Conservation (phyloP, 371 early-diverging fungal genomes). For the Conidiobolus coronatus region DNA sequence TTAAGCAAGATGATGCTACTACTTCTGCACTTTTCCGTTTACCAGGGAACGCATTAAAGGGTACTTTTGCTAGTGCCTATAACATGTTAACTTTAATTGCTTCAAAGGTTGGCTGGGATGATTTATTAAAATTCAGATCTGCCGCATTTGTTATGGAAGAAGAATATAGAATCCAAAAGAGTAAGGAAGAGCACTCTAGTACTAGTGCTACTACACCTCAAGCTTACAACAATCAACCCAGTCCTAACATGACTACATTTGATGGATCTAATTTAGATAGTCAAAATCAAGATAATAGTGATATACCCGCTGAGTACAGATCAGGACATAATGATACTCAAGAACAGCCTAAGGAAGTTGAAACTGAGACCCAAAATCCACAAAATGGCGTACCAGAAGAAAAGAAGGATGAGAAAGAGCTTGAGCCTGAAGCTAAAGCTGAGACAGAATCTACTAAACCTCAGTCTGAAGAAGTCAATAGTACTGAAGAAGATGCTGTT, state of each 20-base stretch:
- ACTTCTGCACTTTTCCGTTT: slow-evolving; percentile 35
- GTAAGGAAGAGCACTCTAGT: slow-evolving; percentile 19
- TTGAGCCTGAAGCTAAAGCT: neutral
- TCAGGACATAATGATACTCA: slow-evolving; percentile 8
- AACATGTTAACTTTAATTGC: slow-evolving; percentile 50
- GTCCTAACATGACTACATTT: too few species aligned
- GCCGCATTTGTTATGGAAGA: slow-evolving; percentile 94
- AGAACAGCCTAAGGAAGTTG: slow-evolving; percentile 8
- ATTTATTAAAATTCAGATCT: slow-evolving; percentile 60
- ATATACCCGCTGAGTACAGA: slow-evolving; percentile 1
- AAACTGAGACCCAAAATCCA: too few species aligned
- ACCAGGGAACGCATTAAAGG: slow-evolving; percentile 68
- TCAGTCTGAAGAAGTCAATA: slow-evolving; percentile 2
- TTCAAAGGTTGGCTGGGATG: slow-evolving; percentile 82
- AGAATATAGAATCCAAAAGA: slow-evolving; percentile 64
- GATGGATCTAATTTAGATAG: too few species aligned
- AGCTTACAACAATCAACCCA: too few species aligned
- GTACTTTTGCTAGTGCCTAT: slow-evolving; percentile 80
- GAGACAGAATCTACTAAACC: too few species aligned
- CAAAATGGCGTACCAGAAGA: slow-evolving; percentile 8
- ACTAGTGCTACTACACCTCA: too few species aligned
- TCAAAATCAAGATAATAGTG: neutral
- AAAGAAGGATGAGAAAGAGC: slow-evolving; percentile 8
- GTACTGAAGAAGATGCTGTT: slow-evolving; percentile 9
- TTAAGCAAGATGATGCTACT: slow-evolving; percentile 28